Base-by-base conservation (phyloP, 169 alveolate species). In the Eimeria necatrix region DNA sequence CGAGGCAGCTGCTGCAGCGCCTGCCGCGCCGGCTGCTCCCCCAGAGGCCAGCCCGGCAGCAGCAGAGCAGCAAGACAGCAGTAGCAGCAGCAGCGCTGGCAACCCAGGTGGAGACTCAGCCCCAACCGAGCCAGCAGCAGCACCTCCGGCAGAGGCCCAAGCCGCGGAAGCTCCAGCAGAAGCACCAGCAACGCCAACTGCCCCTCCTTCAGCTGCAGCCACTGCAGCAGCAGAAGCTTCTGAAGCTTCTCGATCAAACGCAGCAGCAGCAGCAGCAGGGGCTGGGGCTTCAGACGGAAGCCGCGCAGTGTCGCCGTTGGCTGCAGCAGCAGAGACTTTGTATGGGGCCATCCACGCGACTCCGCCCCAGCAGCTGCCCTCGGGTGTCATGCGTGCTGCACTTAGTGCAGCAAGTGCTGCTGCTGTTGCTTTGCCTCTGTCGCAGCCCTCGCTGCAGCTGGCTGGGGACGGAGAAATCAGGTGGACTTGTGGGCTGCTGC, bases 71-170 rank as follows among this genome's bases (percentile, higher is more conserved):
- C 90, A 12, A 22, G 83, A 20, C 84, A 14, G 26, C 60, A 86
- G 93, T 83, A 86, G 83, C 64, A 59, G 93, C 64, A 64, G 93
- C 93, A 86, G 61, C 80, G 48, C 56, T 73, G 26, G 26, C 84
- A 41, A 14, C 88, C 32, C 78, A 10, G n/a, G 9, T 68, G 88
- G 88, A 9, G 41, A 64, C 68, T 2, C 49, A 9, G 85, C 56
- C 12, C 22, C 56, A 22, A 9, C 85, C 1, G 56, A 48, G 32
- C n/a, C 56, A 74, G 85, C 56, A 32, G 56, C 85, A 26, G 51
- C 56, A 26, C 8, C 76, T 4, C 26, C 91, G 2, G 74, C 91
- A 56, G 78, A 41, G 41, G 64, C 80, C 12, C 22, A 10, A 68
- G 41, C 85, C 10, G 56, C 85, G 24, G 85, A 48, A 26, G 85